Base-by-base conservation (phyloP, 2,329 filamentous ascomycete species). In the Penicillium sp. region DNA sequence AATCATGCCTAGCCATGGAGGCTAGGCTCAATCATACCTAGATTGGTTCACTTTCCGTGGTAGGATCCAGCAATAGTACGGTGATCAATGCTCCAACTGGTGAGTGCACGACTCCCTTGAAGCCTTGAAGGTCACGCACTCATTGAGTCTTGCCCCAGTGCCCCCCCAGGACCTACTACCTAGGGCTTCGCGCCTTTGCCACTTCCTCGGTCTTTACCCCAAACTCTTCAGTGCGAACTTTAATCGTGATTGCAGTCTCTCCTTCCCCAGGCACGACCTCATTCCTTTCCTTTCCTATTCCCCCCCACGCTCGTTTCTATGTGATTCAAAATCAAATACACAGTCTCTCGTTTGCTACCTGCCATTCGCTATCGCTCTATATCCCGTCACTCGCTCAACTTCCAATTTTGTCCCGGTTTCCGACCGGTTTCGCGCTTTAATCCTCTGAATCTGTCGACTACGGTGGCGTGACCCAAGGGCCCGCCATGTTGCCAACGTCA, bases 401-500 rank as follows among this genome's bases (percentile, higher is more conserved):
- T 37, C 20, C 1, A 52, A n/a, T 17, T 43, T 31, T 47, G 25
- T 34, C 48, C 8, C 31, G 48, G 17, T 17, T 57, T 53, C 25
- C 2, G 28, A 25, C 20, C 15, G 8, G 20, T n/a, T 38, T 31
- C 31, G 37, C 28, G n/a, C n/a, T 45, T 31, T 22, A 22, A 20
- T 37, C 41, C 10, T 22, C 25, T 8, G 41, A 49, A 37, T 42
- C 15, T 17, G 28, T 7, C 22, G 4, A 37, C 43, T 5, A 34
- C n/a, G 20, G 42, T 25, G 37, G 55, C 39, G 41, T 50, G 35
- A 28, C 51, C 34, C 20, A 57, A 49, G 50, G 20, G 38, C 31
- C 12, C 45, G 53, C 41, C 20, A 65, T 65, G 63, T 50, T 62
- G 52, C 53, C 59, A 42, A 47, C 41, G 17, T 43, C 38, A 25